Conservation (phyloP, 148 eudicot genomes). For the Cornus florida region DNA sequence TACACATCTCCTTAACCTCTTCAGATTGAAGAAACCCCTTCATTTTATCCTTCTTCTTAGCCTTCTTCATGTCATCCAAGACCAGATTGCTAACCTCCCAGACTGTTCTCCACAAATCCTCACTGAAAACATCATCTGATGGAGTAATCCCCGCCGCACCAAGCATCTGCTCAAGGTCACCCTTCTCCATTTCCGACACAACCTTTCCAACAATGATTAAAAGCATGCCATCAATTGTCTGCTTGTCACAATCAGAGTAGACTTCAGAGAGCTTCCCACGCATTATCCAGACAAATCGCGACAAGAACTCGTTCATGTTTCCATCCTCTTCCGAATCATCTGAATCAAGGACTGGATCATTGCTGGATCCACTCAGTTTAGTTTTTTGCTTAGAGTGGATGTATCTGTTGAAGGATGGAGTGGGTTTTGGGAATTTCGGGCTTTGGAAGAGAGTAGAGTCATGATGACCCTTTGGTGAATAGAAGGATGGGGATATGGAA, state of each 20-base stretch:
- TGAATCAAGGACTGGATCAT: constrained; percentile 9
- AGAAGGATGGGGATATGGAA: neutral
- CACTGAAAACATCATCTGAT: constrained; percentile 60
- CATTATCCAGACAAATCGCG: constrained; percentile 83
- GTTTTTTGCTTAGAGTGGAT: constrained; percentile 24
- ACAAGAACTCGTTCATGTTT: constrained; percentile 75
- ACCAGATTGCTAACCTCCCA: constrained; percentile 73
- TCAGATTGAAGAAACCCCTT: constrained; percentile 68
- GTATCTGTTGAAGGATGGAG: constrained; percentile 8
- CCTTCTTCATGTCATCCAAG: constrained; percentile 75
- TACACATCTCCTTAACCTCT: constrained; percentile 67
- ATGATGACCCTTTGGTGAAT: neutral
- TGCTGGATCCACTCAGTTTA: neutral
- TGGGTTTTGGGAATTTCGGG: constrained; percentile 1
- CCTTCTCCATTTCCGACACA: constrained; percentile 63
- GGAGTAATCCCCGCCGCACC: constrained; percentile 21
- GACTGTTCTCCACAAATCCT: constrained; percentile 77
- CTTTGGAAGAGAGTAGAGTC: neutral
- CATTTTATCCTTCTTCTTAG: constrained; percentile 71
- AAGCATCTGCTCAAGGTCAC: constrained; percentile 40
- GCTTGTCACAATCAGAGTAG: constrained; percentile 53
- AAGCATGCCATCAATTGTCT: constrained; percentile 68
- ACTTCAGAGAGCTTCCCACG: constrained; percentile 60
- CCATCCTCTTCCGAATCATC: constrained; percentile 50
- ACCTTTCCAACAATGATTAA: constrained; percentile 67